Evolutionary conservation across 169 alveolate genomes (phyloP).

Genomic region (Eimeria acervulina): DNA sequence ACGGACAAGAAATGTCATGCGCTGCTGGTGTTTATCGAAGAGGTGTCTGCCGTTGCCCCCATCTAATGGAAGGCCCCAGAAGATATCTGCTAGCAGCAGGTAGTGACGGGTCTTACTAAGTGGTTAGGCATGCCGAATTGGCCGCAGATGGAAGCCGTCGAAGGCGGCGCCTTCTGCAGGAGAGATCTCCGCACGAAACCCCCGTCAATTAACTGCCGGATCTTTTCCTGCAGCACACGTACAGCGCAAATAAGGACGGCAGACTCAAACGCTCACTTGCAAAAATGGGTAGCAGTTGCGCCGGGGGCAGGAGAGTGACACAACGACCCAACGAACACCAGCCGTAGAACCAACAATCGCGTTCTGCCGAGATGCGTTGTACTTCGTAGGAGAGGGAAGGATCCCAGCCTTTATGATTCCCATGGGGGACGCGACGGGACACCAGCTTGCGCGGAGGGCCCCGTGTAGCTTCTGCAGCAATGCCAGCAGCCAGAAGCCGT

Average conservation of each 20-base stretch:
- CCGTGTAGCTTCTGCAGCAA: conserved; percentile 42
- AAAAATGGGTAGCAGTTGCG: neutral
- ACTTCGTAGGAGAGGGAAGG: conserved; percentile 14
- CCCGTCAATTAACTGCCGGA: neutral
- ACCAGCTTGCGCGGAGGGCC: conserved; percentile 26
- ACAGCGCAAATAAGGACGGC: neutral
- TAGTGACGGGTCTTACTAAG: neutral
- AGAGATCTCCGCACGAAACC: conserved; percentile 40
- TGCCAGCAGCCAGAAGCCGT: conserved; percentile 49
- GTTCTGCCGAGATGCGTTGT: neutral
- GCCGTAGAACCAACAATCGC: neutral
- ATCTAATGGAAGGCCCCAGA: neutral
- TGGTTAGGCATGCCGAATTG: conserved; percentile 50
- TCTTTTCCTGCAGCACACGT: conserved; percentile 7
- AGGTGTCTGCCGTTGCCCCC: neutral
- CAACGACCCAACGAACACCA: neutral
- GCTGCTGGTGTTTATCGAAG: neutral
- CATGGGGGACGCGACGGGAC: conserved; percentile 9
- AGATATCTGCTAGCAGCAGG: neutral
- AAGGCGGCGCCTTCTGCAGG: conserved; percentile 54
- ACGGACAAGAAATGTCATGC: neutral
- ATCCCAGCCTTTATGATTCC: conserved; percentile 18
- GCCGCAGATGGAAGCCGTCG: conserved; percentile 57
- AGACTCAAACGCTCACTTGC: neutral
- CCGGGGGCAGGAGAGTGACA: neutral